Evolutionary conservation across 306 rosid genomes (phyloP).

Genomic region (Luffa acutangula): DNA sequence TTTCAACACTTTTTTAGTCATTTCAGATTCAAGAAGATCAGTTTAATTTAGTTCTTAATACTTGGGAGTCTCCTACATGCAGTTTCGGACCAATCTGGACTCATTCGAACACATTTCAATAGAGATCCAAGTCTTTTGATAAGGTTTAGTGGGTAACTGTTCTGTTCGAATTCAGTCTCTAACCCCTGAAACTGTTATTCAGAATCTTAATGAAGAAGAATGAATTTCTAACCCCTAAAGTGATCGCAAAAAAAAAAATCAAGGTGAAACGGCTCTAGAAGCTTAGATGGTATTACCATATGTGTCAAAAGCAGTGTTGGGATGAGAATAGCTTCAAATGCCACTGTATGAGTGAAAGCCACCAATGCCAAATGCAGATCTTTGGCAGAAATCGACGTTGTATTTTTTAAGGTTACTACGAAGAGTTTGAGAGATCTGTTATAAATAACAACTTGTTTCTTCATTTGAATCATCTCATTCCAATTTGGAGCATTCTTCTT

Average conservation of each 20-base stretch:
- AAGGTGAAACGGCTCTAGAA: conserved; percentile 92
- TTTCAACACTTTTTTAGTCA: no score
- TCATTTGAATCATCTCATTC: no score
- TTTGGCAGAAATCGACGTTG: conserved; percentile 70
- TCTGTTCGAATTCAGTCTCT: no score
- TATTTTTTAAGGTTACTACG: conserved; percentile 64
- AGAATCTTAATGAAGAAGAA: conserved; percentile 59
- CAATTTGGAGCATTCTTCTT: no score
- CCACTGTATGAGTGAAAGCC: conserved; percentile 89
- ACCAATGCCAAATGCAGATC: conserved; percentile 89
- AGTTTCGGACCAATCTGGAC: no score
- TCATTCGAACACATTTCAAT: no score
- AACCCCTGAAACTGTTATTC: no score
- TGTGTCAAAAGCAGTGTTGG: conserved; percentile 96
- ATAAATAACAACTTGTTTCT: conserved; percentile 3
- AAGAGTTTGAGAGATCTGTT: conserved; percentile 60
- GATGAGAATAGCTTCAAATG: conserved; percentile 94
- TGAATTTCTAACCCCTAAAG: conserved; percentile 76
- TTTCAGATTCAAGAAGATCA: no score
- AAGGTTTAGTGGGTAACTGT: no score
- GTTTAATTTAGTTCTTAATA: no score
- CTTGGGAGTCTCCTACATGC: no score
- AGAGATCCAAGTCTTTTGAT: no score
- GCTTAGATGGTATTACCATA: conserved; percentile 95
- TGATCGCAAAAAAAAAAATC: conserved; percentile 79